phyloP scores from a whole-genome alignment of 352 stramenopile genomes.

The Peronosclerospora sorghi region DNA sequence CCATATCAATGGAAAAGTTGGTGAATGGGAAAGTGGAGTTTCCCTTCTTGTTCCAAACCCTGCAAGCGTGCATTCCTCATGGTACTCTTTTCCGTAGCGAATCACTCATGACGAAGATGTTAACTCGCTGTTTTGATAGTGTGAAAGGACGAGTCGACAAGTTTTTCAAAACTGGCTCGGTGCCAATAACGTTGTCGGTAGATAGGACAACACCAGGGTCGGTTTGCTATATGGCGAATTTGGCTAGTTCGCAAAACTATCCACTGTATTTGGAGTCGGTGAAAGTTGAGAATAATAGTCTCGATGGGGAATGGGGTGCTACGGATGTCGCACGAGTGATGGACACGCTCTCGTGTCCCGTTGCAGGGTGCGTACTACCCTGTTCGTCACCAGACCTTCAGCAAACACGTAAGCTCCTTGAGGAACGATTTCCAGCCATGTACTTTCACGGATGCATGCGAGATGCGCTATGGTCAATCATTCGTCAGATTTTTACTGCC shows the following conservation, averaged over 20 bases:
- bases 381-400: slow-evolving; percentile 10
- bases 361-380: slow-evolving; percentile 22
- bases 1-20: slow-evolving; percentile 9
- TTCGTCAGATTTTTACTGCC: slow-evolving; percentile 16
- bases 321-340: slow-evolving; percentile 16
- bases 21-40: slow-evolving; percentile 4
- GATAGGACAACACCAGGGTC: slow-evolving; percentile 1
- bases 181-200: slow-evolving; percentile 18
- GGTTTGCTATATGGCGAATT: slow-evolving; percentile 18
- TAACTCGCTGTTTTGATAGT: slow-evolving; percentile 21
- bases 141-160: slow-evolving; percentile 12
- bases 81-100: slow-evolving; percentile 7
- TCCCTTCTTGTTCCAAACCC: slow-evolving; percentile 7
- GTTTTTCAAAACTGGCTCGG: slow-evolving; percentile 18
- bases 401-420: slow-evolving; percentile 13
- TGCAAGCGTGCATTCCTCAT: slow-evolving; percentile 1
- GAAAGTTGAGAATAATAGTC: slow-evolving; percentile 3
- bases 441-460: slow-evolving; percentile 30
- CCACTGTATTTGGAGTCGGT: slow-evolving; percentile 22
- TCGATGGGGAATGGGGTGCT: slow-evolving; percentile 10
- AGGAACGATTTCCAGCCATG: slow-evolving; percentile 23
- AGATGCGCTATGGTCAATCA: slow-evolving; percentile 14
- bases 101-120: slow-evolving; percentile 17
- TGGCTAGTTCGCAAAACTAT: slow-evolving; percentile 12
- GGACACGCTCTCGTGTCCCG: slow-evolving; percentile 5